Conservation (phyloP, 1,284 basidiomycete genomes). For the Tylopilus orsonianus region DNA sequence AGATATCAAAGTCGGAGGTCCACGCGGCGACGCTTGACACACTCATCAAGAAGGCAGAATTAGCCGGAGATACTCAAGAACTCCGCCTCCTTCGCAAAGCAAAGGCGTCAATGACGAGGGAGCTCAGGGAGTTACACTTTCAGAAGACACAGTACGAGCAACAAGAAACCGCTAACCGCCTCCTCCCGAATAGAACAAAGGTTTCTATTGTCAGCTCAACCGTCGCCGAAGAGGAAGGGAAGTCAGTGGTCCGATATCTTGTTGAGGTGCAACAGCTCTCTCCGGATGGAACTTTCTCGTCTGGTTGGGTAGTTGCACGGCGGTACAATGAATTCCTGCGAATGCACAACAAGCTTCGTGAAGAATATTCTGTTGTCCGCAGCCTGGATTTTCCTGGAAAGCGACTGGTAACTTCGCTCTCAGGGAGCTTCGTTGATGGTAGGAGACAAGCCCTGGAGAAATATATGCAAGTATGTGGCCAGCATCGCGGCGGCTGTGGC, state of each 20-base stretch:
- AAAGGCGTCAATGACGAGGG: slow-evolving; percentile 76
- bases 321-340: slow-evolving; percentile 93
- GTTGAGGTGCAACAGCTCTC: slow-evolving; percentile 87
- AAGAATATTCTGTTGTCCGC: slow-evolving; percentile 66
- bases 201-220: slow-evolving; percentile 79
- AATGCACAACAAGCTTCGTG: slow-evolving; percentile 83
- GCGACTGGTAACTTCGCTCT: slow-evolving; percentile 79
- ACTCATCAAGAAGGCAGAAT: slow-evolving; percentile 89
- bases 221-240: slow-evolving; percentile 78
- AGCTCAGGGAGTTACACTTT: slow-evolving; percentile 82
- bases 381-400: slow-evolving; percentile 88
- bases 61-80: slow-evolving; percentile 88
- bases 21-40: slow-evolving; percentile 85
- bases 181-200: slow-evolving; percentile 77
- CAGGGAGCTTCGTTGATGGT: slow-evolving; percentile 82
- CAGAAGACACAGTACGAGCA: slow-evolving; percentile 91
- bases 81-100: slow-evolving; percentile 80
- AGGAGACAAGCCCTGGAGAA: slow-evolving; percentile 80
- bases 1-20: slow-evolving; percentile 73
- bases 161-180: slow-evolving; percentile 82
- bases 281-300: slow-evolving; percentile 70
- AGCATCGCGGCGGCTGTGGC: neutral
- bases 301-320: slow-evolving; percentile 89
- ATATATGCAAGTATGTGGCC: slow-evolving; percentile 77
- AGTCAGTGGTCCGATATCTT: slow-evolving; percentile 89